Evolutionary conservation across 345 rosid genomes (phyloP), one percentile per base, ranked within the genome.

Genomic region (Microcos paniculata): DNA sequence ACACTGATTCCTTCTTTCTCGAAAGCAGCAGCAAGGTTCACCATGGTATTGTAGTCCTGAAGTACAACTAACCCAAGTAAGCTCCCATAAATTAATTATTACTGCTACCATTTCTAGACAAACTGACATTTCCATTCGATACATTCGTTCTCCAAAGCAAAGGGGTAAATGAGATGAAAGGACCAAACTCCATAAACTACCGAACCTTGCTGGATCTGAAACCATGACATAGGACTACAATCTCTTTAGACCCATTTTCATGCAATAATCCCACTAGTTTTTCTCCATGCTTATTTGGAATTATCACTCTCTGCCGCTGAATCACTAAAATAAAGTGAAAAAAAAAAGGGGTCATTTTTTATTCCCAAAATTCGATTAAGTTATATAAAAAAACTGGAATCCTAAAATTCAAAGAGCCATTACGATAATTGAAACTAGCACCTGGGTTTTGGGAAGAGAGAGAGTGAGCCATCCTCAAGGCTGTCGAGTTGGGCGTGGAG

Each of bases 191-290:
- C 0, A 35, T 35, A 9, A 40, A 72, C 49, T 26, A 71, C 10
- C 10, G 33, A 65, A 92, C 97, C 97, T 91, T 92, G 69, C 51
- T 78, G 16, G 92, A 85, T 76, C 71, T 83, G 78, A 90, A 89
- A 43, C 97, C 97, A 77, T 92, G 98, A 84, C 97, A 94, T 28
- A 92, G 58, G 74, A 94, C 61, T 14, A 89, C 89, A 53, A 91
- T 75, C 80, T 90, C 86, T 71, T 35, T 73, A 4, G 97, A 91
- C 5, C 90, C 91, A 69, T 95, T 81, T 26, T 94, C 95, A 75
- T 92, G 94, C 57, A 91, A 78, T 35, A 91, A 67, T 5, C 98
- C 97, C 70, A 90, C 87, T 3, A 94, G 87, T 70, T 88, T 92
- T 81, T 92, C 92, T 0, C 88, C 91, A 70, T 87, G 76, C 40